Evolutionary conservation across 2,329 filamentous ascomycete species (phyloP), one percentile per base, ranked within the genome.

Genomic region (Alternaria ethzedia): DNA sequence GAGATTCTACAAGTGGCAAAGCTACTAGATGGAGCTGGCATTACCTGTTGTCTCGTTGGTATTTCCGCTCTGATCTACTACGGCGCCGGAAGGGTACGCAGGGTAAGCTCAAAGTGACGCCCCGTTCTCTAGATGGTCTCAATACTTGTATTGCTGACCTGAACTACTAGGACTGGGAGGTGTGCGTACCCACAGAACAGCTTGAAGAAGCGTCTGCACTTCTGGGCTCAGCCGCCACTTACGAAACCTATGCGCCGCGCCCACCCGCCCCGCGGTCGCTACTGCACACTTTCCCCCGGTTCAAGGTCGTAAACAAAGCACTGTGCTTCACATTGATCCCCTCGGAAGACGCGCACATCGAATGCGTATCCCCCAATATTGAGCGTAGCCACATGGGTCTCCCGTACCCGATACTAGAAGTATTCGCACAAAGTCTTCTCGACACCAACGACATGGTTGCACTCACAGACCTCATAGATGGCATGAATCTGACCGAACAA

Each of bases 241-340:
- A 45, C 43, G 43, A 45, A 45, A 45, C 43, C 11, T 45, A 13
- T 45, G 3, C 17, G 2, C 43, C 43, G 1, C 43, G 43, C 10
- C 43, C 17, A 12, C 43, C n/a, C 3, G 11, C 1, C 0, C 1
- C 2, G 17, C 6, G 2, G 1, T 45, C 43, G 4, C 2, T 45
- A 21, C 43, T 45, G 3, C 43, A 45, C 17, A 45, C 43, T 2
- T 45, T 45, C 20, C 17, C 43, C 2, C 43, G 43, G 1, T 45
- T 20, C n/a, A 45, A 21, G 13, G 0, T 21, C 17, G 3, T 8
- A 45, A 1, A 3, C 43, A 21, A 13, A 45, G 43, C 43, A 3
- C 1, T 45, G 43, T 20, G 17, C n/a, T 20, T 45, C 2, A 45
- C 43, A 0, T 21, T 45, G 5, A 13, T 45, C 3, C 43, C 17